phyloP scores from a whole-genome alignment of 2,329 filamentous ascomycete species.

The Trichoderma koningiopsis region DNA sequence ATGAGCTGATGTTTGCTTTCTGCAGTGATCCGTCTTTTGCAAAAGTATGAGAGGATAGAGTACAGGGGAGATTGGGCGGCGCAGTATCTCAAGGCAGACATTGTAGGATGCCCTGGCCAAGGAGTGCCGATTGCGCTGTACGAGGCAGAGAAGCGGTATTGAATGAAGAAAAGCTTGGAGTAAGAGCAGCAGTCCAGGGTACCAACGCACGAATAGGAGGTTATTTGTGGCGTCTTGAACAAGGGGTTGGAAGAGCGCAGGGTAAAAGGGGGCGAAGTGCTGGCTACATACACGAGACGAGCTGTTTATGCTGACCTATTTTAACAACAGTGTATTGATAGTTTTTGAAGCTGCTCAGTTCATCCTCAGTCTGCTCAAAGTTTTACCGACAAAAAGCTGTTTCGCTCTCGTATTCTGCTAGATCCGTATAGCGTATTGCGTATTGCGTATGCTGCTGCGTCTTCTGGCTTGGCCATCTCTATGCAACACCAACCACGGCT shows the following conservation, averaged over 20 bases:
- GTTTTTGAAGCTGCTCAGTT: neutral
- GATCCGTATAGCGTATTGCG: neutral
- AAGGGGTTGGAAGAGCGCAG: neutral
- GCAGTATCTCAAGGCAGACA: conserved; percentile 48
- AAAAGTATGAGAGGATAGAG: conserved; percentile 60
- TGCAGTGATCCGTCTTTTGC: conserved; percentile 54
- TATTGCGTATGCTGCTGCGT: neutral
- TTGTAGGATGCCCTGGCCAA: conserved; percentile 47
- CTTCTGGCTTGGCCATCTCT: neutral
- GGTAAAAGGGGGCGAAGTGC: neutral
- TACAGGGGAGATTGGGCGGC: conserved; percentile 49
- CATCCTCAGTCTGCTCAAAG: neutral
- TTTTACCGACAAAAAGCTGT: neutral
- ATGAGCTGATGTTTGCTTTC: neutral
- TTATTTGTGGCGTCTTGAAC: neutral
- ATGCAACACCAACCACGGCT: neutral
- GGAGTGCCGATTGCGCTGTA: conserved; percentile 47
- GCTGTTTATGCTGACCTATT: too few relatives aligned
- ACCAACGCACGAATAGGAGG: neutral
- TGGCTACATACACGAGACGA: neutral
- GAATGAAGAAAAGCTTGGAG: neutral
- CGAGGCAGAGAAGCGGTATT: conserved; percentile 30
- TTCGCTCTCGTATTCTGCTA: neutral
- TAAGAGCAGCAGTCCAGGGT: neutral
- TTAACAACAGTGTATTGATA: neutral